Base-by-base conservation (phyloP, 345 rosid species). In the Murraya koenigii region DNA sequence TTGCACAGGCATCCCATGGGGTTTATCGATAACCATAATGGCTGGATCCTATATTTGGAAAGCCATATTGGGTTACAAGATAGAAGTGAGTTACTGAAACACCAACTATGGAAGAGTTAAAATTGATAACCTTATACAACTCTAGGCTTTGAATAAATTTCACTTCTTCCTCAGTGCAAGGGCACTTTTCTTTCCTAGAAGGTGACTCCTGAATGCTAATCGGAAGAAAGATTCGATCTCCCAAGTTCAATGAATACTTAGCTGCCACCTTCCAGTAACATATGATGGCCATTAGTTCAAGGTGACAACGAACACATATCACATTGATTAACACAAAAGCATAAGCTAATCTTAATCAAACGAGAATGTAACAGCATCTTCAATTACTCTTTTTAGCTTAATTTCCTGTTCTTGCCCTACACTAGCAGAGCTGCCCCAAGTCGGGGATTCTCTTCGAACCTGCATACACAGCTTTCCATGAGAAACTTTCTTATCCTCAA, bases 1-100 rank as follows among this genome's bases (percentile, higher is more conserved):
- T 88, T 96, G 98, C 83, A 94, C 99, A 62, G 98, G 92, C 91
- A 96, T 66, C 80, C 99, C 95, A 3, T 91, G 94, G 70, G 99
- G 98, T 66, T 94, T 96, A 79, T 96, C 92, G 81, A 96, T 63
- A 61, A 87, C 95, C 76, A 96, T 84, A 81, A 94, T 90, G 35
- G 92, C 83, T 3, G 90, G 74, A 84, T 96, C 99, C 99, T 94
- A 84, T 7, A 66, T 25, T 80, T 74, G 73, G 79, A 67, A 80
- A 79, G n/a, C 52, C 78, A 77, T 52, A 74, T 20, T 6, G 69
- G 17, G 58, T 72, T 71, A 75, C 74, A 75, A 5, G 74, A 75
- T 54, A 47, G 5, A 35, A 66, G 81, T 8, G 6, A 77, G 4
- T 66, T 52, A 77, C n/a, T 55, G 49, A 4, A 65, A 72, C 19